Conservation (phyloP, 2,329 filamentous ascomycete species). For the Knufia petricola region DNA sequence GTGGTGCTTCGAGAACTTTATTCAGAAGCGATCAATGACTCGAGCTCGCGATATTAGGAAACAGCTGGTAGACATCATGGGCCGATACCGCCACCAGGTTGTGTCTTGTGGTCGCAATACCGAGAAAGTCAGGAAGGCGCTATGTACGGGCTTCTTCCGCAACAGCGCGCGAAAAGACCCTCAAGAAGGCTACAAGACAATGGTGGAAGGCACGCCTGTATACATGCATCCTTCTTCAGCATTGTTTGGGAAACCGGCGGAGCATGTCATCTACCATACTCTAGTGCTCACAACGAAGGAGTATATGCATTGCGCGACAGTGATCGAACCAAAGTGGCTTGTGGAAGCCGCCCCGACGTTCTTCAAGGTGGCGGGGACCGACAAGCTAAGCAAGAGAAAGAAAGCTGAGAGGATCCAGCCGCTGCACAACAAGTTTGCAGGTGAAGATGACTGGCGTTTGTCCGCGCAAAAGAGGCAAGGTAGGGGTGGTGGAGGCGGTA, state of each 20-base stretch:
- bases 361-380: constrained; percentile 90
- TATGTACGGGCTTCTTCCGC: constrained; percentile 92
- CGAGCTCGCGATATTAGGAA: constrained; percentile 86
- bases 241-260: constrained; percentile 87
- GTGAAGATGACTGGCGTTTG: constrained; percentile 90
- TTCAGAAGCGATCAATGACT: constrained; percentile 80
- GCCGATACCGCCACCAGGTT: constrained; percentile 74
- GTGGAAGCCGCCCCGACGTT: constrained; percentile 97
- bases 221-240: constrained; percentile 89
- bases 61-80: constrained; percentile 88
- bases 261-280: constrained; percentile 86
- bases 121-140: constrained; percentile 72
- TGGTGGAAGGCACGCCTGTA: constrained; percentile 89
- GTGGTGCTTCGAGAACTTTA: constrained; percentile 98
- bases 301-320: constrained; percentile 92
- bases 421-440: constrained; percentile 82
- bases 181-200: constrained; percentile 92
- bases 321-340: constrained; percentile 87
- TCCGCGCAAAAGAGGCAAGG: constrained; percentile 79
- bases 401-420: constrained; percentile 92
- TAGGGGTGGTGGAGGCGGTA: constrained; percentile 78
- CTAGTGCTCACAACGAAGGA: constrained; percentile 58
- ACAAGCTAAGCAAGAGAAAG: constrained; percentile 80
- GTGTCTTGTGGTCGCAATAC: constrained; percentile 81
- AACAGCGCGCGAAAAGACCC: constrained; percentile 92